Percentiles rank a stretch among this genome's conserved stretches.
Evolutionary conservation across 2,329 filamentous ascomycete species (phyloP).

Genomic region (Botrytis byssoidea): DNA sequence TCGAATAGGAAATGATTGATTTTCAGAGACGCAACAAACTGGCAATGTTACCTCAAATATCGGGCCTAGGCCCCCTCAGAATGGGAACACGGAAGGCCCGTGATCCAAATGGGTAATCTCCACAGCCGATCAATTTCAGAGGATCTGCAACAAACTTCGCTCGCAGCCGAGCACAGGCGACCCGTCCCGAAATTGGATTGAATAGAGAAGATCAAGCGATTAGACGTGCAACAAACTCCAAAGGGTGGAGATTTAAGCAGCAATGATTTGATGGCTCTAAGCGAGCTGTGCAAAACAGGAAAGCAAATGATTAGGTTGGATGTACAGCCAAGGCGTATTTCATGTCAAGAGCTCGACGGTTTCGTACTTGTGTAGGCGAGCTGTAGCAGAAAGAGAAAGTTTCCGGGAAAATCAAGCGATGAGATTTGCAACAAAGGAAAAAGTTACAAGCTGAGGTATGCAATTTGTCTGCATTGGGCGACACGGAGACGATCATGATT

Average conservation of each 20-base stretch:
- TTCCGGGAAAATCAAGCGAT: neutral
- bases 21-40: constrained; percentile 13
- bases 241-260: neutral
- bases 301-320: neutral
- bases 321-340: neutral
- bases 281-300: neutral
- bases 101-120: constrained; percentile 10
- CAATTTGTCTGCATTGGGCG: neutral
- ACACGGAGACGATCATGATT: neutral
- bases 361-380: neutral
- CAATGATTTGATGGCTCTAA: neutral
- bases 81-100: constrained; percentile 6
- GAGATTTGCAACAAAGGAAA: constrained; percentile 9
- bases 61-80: neutral
- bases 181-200: neutral
- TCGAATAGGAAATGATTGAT: constrained; percentile 20
- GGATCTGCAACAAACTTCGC: constrained; percentile 8
- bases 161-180: constrained; percentile 8
- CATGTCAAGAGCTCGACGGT: neutral
- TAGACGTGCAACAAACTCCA: constrained; percentile 5
- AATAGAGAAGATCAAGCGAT: constrained; percentile 13
- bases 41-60: neutral
- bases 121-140: constrained; percentile 4
- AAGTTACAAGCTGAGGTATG: neutral
- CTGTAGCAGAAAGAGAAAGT: neutral